These are phyloP conservation scores for Xerocomus spinulosus DNA, from an alignment of 768 basidiomycete species.

Conservation along the genomic window DNA sequence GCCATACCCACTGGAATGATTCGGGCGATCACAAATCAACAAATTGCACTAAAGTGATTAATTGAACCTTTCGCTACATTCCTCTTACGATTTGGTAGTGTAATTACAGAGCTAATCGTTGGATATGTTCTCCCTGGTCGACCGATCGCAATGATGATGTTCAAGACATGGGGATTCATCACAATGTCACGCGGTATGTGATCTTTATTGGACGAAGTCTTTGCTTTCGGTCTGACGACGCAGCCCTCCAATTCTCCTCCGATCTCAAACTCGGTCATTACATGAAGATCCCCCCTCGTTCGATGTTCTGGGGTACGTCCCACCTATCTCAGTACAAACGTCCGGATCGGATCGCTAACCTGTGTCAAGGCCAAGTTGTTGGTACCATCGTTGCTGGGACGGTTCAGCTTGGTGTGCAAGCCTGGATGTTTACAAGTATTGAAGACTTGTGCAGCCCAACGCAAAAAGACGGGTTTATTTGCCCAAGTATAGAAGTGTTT, in stretches of 20 bases:
- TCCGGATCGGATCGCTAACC: too few species aligned
- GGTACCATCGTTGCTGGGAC: slow-evolving; percentile 61
- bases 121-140: slow-evolving; percentile 54
- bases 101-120: slow-evolving; percentile 58
- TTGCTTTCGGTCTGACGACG: not conserved
- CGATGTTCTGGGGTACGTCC: slow-evolving; percentile 51
- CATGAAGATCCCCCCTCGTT: not conserved
- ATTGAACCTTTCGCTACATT: not conserved
- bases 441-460: slow-evolving; percentile 28
- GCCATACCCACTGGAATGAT: slow-evolving; percentile 74
- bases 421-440: slow-evolving; percentile 53
- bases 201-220: not conserved
- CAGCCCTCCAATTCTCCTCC: not conserved
- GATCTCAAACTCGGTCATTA: not conserved
- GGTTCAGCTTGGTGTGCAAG: slow-evolving; percentile 62
- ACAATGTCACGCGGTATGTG: slow-evolving; percentile 39
- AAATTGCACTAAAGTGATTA: slow-evolving; percentile 42
- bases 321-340: too few species aligned
- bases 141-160: slow-evolving; percentile 78
- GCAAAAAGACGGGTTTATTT: slow-evolving; percentile 54
- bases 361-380: slow-evolving; percentile 45
- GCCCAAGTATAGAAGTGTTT: slow-evolving; percentile 67
- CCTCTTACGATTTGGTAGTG: slow-evolving; percentile 25
- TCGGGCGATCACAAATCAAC: slow-evolving; percentile 76
- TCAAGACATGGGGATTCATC: slow-evolving; percentile 67